Evolutionary conservation across 2,329 filamentous ascomycete species (phyloP).

Genomic region (Fusarium sulawesiense): DNA sequence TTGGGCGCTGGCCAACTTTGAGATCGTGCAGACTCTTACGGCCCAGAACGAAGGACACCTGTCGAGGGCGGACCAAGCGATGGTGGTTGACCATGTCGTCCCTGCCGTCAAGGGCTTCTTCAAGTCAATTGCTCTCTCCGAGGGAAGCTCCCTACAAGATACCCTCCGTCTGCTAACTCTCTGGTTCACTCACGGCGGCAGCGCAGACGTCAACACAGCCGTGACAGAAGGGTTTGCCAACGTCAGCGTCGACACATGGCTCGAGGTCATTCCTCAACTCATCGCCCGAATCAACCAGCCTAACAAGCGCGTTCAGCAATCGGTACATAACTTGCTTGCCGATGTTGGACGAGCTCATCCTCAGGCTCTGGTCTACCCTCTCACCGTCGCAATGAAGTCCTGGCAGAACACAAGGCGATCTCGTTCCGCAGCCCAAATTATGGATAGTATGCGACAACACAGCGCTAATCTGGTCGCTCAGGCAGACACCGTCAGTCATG

Average conservation of each 20-base stretch:
- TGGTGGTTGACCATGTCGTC: constrained; percentile 88
- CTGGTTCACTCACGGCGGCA: constrained; percentile 95
- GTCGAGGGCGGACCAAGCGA: constrained; percentile 65
- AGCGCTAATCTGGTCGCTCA: constrained; percentile 93
- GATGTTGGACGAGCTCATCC: constrained; percentile 96
- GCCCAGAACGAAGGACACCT: constrained; percentile 69
- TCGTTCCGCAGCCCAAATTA: constrained; percentile 89
- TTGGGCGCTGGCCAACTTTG: constrained; percentile 98
- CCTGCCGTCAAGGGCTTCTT: constrained; percentile 97
- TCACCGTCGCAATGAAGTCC: constrained; percentile 98
- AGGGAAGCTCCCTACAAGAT: constrained; percentile 93
- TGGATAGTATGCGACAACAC: constrained; percentile 98
- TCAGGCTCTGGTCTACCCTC: constrained; percentile 94
- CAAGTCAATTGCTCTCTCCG: constrained; percentile 92
- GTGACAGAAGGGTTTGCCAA: constrained; percentile 91
- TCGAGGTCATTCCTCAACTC: constrained; percentile 96
- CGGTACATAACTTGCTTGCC: constrained; percentile 90
- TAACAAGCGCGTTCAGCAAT: constrained; percentile 85
- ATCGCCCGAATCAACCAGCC: constrained; percentile 98
- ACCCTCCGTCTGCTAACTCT: constrained; percentile 91
- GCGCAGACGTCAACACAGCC: constrained; percentile 85
- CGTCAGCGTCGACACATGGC: constrained; percentile 97
- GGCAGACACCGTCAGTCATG: constrained; percentile 93
- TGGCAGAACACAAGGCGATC: constrained; percentile 83
- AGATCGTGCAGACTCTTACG: constrained; percentile 88